Evolutionary conservation across 2,329 filamentous ascomycete species (phyloP), one percentile per base, ranked within the genome.

Genomic region (Paecilomyces sp.): DNA sequence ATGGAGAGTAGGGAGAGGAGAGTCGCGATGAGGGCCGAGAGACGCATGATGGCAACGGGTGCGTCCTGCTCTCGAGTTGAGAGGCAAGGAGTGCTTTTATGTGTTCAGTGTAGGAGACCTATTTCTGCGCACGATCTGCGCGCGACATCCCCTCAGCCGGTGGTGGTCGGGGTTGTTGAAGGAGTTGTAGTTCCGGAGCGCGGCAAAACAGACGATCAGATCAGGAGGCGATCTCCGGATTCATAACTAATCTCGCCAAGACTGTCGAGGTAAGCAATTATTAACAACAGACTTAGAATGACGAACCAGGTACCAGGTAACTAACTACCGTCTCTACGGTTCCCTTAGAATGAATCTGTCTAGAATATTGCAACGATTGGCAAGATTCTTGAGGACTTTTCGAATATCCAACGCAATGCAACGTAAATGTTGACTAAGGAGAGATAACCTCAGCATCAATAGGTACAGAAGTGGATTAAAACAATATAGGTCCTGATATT

Each of bases 1-100:
- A 65, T 47, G 36, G 64, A 58, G 33, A 72, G 61, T 33, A 70
- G 62, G 56, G 73, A 60, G 30, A 68, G 61, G 56, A 72, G 62
- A 57, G 64, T 64, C 61, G 63, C 62, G 41, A 70, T 56, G 58
- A 72, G 65, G 25, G 66, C 65, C 54, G 65, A 61, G 11, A 64
- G 62, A 54, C 60, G 63, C 73, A 75, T 75, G 56, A 52, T 62
- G 61, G 67, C 15, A n/a, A 47, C 22, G n/a, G 15, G 6, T 9
- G 31, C 31, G 31, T 33, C 31, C 8, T 33, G 7, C 31, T 33
- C 41, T 47, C 41, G 2, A 3, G 18, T 22, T 4, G 41, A 47
- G 41, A 33, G n/a, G 22, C 15, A 22, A 18, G n/a, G 13, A 18
- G n/a, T 18, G 9, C 41, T 47, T 18, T 22, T 47, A 1, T 22